Evolutionary conservation across 2,329 filamentous ascomycete species (phyloP), one percentile per base, ranked within the genome.

Genomic region (Alternaria sp.): DNA sequence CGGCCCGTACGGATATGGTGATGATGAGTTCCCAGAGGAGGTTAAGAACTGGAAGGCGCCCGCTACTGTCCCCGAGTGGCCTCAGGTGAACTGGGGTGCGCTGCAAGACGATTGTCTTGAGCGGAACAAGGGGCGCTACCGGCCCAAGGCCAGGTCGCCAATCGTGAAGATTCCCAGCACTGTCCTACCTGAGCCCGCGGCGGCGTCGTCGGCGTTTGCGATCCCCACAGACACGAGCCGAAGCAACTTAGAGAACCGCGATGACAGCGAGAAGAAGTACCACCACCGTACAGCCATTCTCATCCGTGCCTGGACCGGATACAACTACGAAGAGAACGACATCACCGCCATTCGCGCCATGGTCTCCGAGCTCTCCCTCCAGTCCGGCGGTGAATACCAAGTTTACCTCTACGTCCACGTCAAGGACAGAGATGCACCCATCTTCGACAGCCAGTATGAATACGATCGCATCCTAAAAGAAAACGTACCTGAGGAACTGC

Each of bases 401-500:
- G 81, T 85, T 45, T 84, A 82, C 69, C 77, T 85, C 5, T 81
- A 83, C 59, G 80, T 84, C 15, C 81, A 84, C 61, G 79, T 85
- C 73, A 84, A 84, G 68, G 88, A 91, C 59, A 81, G 84, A 51
- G 81, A 82, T 4, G 80, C 84, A 13, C 82, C 85, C 21, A 88
- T 91, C 49, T 90, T 87, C 79, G 84, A 86, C n/a, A 84, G 88
- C 68, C 79, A 85, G 11, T 81, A 83, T 26, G 83, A 86, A 2
- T 91, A 93, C 72, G 82, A 88, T 32, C 80, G 84, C 21, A 84
- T 90, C 4, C 82, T 93, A 6, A 79, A 85, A 17, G 84, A 87
- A 52, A 86, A 87, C 61, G 87, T 94, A 2, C 91, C 92, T 0
- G 76, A 83, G 21, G 91, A 95, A 76, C 90, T 94, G 57, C 85